These are phyloP conservation scores for Lactarius trivialis DNA, from an alignment of 768 basidiomycete species.

Conservation along the genomic window DNA sequence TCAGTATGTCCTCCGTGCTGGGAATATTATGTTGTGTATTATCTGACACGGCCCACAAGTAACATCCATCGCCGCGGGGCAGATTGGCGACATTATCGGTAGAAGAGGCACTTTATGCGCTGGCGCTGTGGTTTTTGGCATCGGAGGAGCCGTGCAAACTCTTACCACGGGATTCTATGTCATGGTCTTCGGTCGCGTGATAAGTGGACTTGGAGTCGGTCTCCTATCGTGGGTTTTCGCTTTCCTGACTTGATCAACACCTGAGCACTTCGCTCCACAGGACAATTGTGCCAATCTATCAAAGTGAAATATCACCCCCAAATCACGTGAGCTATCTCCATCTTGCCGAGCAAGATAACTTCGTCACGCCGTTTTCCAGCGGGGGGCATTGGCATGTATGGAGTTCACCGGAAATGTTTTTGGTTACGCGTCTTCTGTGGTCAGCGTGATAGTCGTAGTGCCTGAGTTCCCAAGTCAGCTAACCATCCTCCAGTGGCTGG, in stretches of 20 bases:
- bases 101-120: conserved; percentile 76
- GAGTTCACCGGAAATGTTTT: conserved; percentile 92
- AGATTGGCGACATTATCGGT: conserved; percentile 82
- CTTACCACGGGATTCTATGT: conserved; percentile 68
- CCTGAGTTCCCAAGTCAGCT: background rate
- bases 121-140: conserved; percentile 77
- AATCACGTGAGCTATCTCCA: conserved; percentile 49
- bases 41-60: conserved; percentile 38
- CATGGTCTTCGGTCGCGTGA: conserved; percentile 79
- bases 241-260: background rate
- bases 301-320: conserved; percentile 93
- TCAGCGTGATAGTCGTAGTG: conserved; percentile 36
- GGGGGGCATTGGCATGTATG: conserved; percentile 89
- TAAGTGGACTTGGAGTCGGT: conserved; percentile 88
- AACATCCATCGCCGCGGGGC: conserved; percentile 84
- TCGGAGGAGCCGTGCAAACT: conserved; percentile 84
- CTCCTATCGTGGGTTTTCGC: conserved; percentile 62
- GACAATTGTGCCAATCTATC: conserved; percentile 92
- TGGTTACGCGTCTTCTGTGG: conserved; percentile 86
- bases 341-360: conserved; percentile 4
- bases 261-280: conserved; percentile 34
- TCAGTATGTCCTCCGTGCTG: conserved; percentile 46
- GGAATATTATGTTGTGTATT: background rate
- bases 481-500: conserved; percentile 63
- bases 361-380: conserved; percentile 37